phyloP scores from a whole-genome alignment of 345 rosid genomes.

The Eucalyptus marginata region DNA sequence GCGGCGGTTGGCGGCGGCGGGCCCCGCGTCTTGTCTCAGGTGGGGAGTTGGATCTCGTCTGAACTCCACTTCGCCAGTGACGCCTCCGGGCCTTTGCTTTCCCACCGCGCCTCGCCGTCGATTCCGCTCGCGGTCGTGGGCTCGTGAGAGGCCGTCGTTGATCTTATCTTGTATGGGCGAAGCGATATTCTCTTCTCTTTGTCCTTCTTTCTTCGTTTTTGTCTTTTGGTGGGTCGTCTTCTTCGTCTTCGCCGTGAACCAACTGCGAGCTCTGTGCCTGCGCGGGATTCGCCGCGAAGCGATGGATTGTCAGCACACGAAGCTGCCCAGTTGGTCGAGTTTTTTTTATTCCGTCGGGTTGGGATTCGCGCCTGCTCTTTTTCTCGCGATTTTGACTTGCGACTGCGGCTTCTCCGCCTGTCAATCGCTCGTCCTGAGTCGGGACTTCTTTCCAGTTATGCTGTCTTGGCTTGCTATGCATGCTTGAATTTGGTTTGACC shows the following conservation, averaged over 20 bases:
- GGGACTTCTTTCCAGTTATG: not conserved
- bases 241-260: not conserved
- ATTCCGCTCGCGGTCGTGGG: not conserved
- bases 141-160: not conserved
- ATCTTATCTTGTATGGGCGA: not conserved
- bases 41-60: not conserved
- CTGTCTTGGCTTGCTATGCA: not conserved
- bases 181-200: not conserved
- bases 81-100: not conserved
- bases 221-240: not conserved
- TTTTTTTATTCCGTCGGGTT: not conserved
- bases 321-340: not conserved
- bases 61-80: not conserved
- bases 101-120: not conserved
- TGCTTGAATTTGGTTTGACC: not conserved
- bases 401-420: not conserved
- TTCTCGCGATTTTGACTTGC: not conserved
- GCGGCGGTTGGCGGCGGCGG: not conserved
- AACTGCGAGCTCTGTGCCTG: not conserved
- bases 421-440: not conserved
- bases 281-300: not conserved
- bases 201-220: not conserved
- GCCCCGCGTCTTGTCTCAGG: not conserved
- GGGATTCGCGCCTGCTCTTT: not conserved
- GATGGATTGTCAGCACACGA: not conserved